Evolutionary conservation across 495 filamentous ascomycete species (phyloP), one percentile per base, ranked within the genome.

Genomic region (Penicillium angulare): DNA sequence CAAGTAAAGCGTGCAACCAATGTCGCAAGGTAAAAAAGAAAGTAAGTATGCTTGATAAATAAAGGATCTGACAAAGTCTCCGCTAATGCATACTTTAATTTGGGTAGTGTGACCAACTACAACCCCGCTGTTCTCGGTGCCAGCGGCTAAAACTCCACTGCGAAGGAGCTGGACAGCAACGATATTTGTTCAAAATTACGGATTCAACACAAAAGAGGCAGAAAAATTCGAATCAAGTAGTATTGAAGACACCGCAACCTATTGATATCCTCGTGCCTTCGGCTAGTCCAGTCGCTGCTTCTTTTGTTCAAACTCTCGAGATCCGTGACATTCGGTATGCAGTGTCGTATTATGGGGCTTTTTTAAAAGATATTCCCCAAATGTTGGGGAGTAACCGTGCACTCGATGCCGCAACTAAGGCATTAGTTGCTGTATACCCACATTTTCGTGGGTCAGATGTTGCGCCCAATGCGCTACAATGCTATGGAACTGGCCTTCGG

Each of bases 21-120:
- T 77, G 74, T 56, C 72, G 72, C 15, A 65, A 67, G 49, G 69
- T 68, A 46, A 77, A 75, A 53, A 77, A 79, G 55, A 76, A 76
- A 64, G 73, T 75, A 40, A 7, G 13, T 12, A 12, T 12, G 27
- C 26, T 10, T 27, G 26, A 31, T 9, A 1, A 6, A 31, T 31
- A 2, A n/a, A 5, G 5, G 5, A 5, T n/a, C 13, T 12, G 34
- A 23, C 17, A n/a, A 8, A 12, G 10, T 2, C 9, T 2, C 41
- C n/a, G 17, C 38, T 24, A 15, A 34, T 22, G 24, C 20, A 5
- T n/a, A 31, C 9, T 18, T 43, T 52, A 55, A 41, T 36, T 18
- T 38, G 23, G 34, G 8, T 43, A 74, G 71, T 74, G 71, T 42
- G 71, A 74, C 49, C 63, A 59, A 47, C 45, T 53, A 7, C 62